Evolutionary conservation across 768 basidiomycete genomes (phyloP).

Genomic region (Pleurotus eryngii): DNA sequence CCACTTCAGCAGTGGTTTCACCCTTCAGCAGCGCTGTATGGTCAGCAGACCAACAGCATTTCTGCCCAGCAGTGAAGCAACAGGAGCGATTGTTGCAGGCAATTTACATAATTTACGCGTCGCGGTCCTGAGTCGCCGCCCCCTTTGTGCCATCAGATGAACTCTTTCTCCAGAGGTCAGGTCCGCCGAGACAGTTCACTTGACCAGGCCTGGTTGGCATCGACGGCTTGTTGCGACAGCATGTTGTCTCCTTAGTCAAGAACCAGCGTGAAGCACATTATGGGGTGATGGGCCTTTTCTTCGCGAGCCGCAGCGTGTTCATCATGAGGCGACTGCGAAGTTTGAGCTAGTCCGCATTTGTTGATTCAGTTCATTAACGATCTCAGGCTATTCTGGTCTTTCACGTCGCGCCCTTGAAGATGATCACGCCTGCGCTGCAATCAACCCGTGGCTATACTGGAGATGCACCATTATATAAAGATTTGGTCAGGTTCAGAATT

Average conservation of each 20-base stretch:
- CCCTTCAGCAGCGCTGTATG: too few relatives aligned
- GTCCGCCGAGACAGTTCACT: too few relatives aligned
- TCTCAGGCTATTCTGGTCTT: slow-evolving; percentile 5
- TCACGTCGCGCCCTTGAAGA: slow-evolving; percentile 5
- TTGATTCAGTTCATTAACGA: slow-evolving; percentile 6
- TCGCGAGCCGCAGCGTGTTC: slow-evolving; percentile 6
- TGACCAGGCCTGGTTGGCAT: background rate
- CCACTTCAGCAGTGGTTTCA: too few relatives aligned
- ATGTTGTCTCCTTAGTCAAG: slow-evolving; percentile 4
- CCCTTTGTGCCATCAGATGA: background rate
- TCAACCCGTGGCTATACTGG: background rate
- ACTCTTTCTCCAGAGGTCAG: too few relatives aligned
- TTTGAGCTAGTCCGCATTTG: slow-evolving; percentile 2
- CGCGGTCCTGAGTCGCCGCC: background rate
- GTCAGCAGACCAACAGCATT: too few relatives aligned
- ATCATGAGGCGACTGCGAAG: slow-evolving; percentile 7
- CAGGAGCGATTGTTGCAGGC: too few relatives aligned
- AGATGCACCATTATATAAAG: slow-evolving; percentile 7
- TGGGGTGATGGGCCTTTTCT: slow-evolving; percentile 8
- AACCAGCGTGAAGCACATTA: slow-evolving; percentile 1
- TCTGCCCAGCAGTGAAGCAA: too few relatives aligned
- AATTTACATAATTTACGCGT: slow-evolving; percentile 6
- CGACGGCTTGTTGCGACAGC: background rate
- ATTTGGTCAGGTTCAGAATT: slow-evolving; percentile 4
- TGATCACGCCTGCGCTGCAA: slow-evolving; percentile 6